Base-by-base conservation (phyloP, 352 stramenopile genomes). In the Pseudoperonospora humuli region DNA sequence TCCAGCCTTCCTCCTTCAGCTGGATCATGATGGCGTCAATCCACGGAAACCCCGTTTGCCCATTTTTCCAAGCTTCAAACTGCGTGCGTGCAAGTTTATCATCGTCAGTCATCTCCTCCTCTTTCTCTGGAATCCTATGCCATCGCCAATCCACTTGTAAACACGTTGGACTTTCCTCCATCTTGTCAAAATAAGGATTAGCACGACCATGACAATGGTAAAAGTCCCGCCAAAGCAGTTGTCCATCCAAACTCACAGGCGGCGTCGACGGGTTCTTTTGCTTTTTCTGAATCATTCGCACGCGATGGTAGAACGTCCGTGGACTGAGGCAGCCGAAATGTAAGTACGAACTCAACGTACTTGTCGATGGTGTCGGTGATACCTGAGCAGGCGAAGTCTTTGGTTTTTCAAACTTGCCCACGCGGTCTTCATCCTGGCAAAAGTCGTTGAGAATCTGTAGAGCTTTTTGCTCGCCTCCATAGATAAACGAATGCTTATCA, bases 21-120 rank as follows among this genome's bases (percentile, higher is more conserved):
- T 97, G 89, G 4, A 83, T 88, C 95, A 99, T 98, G 60, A 94
- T 93, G 29, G 96, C 96, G 56, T 99, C 95, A 56, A 98, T 98
- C 70, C 87, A 98, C 13, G 96, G 96, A 62, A 96, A 99, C 3
- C 96, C 96, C 8, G 96, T 99, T 43, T 88, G 70, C 1, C 79
- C 93, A 40, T 95, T 71, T 61, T 92, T 96, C 96, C 96, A 99
- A 17, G 86, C 86, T 20, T 86, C 61, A 32, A 99, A 84, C 14
- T 96, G 72, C 17, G 83, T 51, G 4, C 62, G 46, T 11, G 75
- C 73, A 13, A 87, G 70, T 44, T 95, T 86, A 29, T 97, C 80
- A 35, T 95, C 70, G 59, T 86, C 75, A 11, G 63, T 85, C 64
- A 84, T 50, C n/a, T 74, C 64, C 0, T 65, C 61, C 21, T 86